These are phyloP conservation scores for Scedosporium boydii DNA, from an alignment of 2,329 filamentous ascomycete species.

Conservation along the genomic window DNA sequence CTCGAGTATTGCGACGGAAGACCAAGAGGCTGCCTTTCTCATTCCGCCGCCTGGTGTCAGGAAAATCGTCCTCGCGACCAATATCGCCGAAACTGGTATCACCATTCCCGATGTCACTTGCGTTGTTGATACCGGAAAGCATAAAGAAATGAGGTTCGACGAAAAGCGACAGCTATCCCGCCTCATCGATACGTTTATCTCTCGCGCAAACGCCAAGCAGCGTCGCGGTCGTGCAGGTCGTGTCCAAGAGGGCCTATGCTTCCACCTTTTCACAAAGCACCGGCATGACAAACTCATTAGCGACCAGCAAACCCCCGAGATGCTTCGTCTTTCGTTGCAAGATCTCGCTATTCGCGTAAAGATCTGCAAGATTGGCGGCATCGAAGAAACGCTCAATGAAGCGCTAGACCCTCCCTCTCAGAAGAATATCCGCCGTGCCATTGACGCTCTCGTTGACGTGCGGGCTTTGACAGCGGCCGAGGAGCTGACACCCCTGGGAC, in stretches of 20 bases:
- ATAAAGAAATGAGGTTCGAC: slow-evolving; percentile 95
- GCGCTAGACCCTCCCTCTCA: slow-evolving; percentile 83
- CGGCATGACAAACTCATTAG: slow-evolving; percentile 78
- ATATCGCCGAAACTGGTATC: slow-evolving; percentile 97
- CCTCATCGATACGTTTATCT: slow-evolving; percentile 90
- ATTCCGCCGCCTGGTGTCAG: slow-evolving; percentile 71
- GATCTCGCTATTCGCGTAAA: slow-evolving; percentile 94
- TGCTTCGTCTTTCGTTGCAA: slow-evolving; percentile 87
- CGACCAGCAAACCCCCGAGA: slow-evolving; percentile 92
- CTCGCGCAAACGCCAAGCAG: slow-evolving; percentile 90
- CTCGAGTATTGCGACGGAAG: slow-evolving; percentile 89
- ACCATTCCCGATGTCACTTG: slow-evolving; percentile 97
- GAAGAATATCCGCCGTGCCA: slow-evolving; percentile 86
- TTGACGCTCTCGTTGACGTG: slow-evolving; percentile 89
- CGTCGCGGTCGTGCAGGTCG: slow-evolving; percentile 86
- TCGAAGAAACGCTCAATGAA: slow-evolving; percentile 79
- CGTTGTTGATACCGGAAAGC: slow-evolving; percentile 92
- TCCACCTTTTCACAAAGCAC: slow-evolving; percentile 88
- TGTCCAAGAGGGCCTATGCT: slow-evolving; percentile 91
- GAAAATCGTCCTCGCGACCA: slow-evolving; percentile 94
- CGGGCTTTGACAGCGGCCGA: slow-evolving; percentile 74
- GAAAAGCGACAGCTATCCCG: slow-evolving; percentile 85
- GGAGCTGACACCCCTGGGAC: slow-evolving; percentile 76
- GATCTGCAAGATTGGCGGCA: slow-evolving; percentile 90
- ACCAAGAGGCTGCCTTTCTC: slow-evolving; percentile 88